Base-by-base conservation (phyloP, 495 filamentous ascomycete species). In the Amphirosellinia nigrospora region DNA sequence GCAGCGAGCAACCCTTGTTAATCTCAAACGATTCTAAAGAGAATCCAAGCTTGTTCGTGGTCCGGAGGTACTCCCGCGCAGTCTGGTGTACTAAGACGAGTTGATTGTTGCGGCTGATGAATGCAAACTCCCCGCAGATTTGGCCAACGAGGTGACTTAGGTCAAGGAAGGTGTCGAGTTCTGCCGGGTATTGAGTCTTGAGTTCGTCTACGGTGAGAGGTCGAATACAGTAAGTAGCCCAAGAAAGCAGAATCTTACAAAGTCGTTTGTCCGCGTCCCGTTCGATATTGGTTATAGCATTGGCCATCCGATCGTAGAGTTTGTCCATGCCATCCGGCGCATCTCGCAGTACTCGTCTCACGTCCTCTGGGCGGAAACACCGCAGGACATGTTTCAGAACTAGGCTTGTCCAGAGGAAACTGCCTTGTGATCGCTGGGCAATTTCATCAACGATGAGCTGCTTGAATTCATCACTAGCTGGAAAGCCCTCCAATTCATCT, bases 371-470 rank as follows among this genome's bases (percentile, higher is more conserved):
- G n/a, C 60, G 60, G 10, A 43, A 46, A 26, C 60, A 43, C 7
- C 6, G 26, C 9, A 46, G 21, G 9, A 63, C 5, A 21, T 4
- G 60, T 30, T 63, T 63, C 11, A 38, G 13, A 30, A 73, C 69
- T 7, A 75, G 62, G 32, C 39, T 56, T 6, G 66, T 65, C 78
- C 75, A 77, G 13, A 79, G 68, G 53, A 79, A 77, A 34, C 69
- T 79, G 0, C 75, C 75, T 6, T 71, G 67, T 1, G 75, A 74
- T 43, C 68, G 67, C 11, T 68, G 38, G 0, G 70, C n/a, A 23
- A 77, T 73, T 6, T 69, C 68, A 10, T 69, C 15, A 11, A 73
- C 50, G 21, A 69, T 36, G 4, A 52, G 23, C 15, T 66, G 52
- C n/a, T 70, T 79, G 41, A 72, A 64, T 32, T 68, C 66, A 13